Conservation (phyloP, 345 rosid species). For the Cochlearia excelsa region DNA sequence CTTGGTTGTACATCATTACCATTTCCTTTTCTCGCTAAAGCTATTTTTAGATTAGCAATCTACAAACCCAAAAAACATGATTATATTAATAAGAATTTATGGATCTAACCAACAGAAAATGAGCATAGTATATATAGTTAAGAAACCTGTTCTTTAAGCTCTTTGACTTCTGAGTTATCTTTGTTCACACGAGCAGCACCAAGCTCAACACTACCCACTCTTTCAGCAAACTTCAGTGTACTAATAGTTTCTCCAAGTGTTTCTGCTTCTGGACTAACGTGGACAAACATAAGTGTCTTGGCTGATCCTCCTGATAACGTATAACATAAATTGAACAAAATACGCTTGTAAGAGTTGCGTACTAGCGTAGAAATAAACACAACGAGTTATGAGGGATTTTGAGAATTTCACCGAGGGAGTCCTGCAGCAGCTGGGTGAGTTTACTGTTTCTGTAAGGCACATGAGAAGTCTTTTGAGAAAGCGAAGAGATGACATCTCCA, state of each 20-base stretch:
- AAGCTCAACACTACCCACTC: slow-evolving; percentile 92
- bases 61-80: slow-evolving; percentile 28
- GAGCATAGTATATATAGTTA: slow-evolving; percentile 1
- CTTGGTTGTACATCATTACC: slow-evolving; percentile 38
- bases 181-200: slow-evolving; percentile 92
- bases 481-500: slow-evolving; percentile 89
- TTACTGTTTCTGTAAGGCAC: slow-evolving; percentile 96
- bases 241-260: slow-evolving; percentile 82
- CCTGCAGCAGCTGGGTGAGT: slow-evolving; percentile 93
- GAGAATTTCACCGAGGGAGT: slow-evolving; percentile 71
- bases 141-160: slow-evolving; percentile 80
- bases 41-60: slow-evolving; percentile 73
- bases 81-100: not conserved
- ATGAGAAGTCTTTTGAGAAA: slow-evolving; percentile 79
- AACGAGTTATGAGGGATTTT: slow-evolving; percentile 14
- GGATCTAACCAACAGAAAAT: not conserved
- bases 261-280: slow-evolving; percentile 82
- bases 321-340: slow-evolving; percentile 5
- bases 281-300: slow-evolving; percentile 96
- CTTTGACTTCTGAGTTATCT: slow-evolving; percentile 72
- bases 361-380: not conserved
- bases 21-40: slow-evolving; percentile 62
- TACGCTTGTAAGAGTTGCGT: slow-evolving; percentile 7
- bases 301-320: slow-evolving; percentile 81
- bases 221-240: slow-evolving; percentile 93